Evolutionary conservation across 2,329 filamentous ascomycete genomes (phyloP).

Genomic region (Colletotrichum sp.): DNA sequence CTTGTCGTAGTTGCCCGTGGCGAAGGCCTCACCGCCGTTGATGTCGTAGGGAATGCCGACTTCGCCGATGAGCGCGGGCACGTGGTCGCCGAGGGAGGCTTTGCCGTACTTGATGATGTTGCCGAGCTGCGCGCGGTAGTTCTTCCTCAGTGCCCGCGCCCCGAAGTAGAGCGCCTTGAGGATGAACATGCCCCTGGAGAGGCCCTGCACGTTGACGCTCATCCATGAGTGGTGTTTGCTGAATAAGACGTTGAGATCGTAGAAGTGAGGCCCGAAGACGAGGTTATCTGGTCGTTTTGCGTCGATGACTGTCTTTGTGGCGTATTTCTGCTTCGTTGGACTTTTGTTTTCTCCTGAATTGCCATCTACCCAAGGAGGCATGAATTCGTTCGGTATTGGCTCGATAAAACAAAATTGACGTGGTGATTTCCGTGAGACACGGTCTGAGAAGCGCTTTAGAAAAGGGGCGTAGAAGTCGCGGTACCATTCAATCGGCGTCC

Average conservation of each 20-base stretch:
- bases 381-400: constrained; percentile 45
- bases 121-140: constrained; percentile 41
- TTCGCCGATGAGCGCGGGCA: constrained; percentile 44
- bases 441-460: constrained; percentile 37
- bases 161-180: constrained; percentile 46
- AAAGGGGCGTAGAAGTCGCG: constrained; percentile 47
- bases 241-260: constrained; percentile 46
- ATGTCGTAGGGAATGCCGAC: constrained; percentile 46
- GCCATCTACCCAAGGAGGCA: constrained; percentile 38
- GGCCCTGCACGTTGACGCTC: constrained; percentile 45
- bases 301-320: constrained; percentile 30
- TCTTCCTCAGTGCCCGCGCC: constrained; percentile 37
- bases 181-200: constrained; percentile 43
- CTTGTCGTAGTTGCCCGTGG: constrained; percentile 41
- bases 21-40: constrained; percentile 38
- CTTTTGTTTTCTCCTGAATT: background rate
- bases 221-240: constrained; percentile 38
- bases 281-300: constrained; percentile 33
- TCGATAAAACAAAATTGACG: constrained; percentile 41
- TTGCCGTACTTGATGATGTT: constrained; percentile 39
- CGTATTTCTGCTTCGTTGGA: constrained; percentile 25
- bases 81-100: constrained; percentile 31
- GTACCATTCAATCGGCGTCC: constrained; percentile 43
- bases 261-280: constrained; percentile 48
- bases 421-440: constrained; percentile 33